Evolutionary conservation across 306 rosid species (phyloP), one percentile per base, ranked within the genome.

Genomic region (Abrus pulchellus): DNA sequence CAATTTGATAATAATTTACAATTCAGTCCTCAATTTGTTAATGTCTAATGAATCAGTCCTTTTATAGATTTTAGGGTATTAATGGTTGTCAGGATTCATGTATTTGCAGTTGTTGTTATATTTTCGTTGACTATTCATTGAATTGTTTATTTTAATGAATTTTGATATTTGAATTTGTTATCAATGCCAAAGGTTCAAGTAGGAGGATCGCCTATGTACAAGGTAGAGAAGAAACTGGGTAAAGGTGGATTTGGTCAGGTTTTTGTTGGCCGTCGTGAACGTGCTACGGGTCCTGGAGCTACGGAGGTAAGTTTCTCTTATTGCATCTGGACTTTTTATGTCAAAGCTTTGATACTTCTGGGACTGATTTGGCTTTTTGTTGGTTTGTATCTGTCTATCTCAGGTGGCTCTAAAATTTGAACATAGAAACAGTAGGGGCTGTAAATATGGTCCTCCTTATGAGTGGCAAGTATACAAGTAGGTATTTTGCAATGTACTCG

Each of bases 391-490:
- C 65, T 49, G 59, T 13, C 45, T 81, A 48, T 87, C 50, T 86
- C 90, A 96, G 99, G 99, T 96, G 68, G 99, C 99, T 74, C 78
- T 96, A 50, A 96, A 96, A 81, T 96, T 96, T 79, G 99, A 96
- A 85, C 98, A 96, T 64, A 92, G 97, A 85, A 96, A 92, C 81
- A 96, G 98, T 86, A 96, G 93, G 87, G 99, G 99, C 62, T 96
- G 99, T 84, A 96, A 83, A 83, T 93, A 93, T 81, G 98, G 99
- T 56, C 99, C 99, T 79, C 99, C 98, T 9, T 87, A 96, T 4
- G 99, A 96, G 91, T 96, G 99, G 99, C 98, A 93, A 93, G 99
- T 96, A 49, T 96, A 96, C 94, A 96, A 87, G 99, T 96, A 84
- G 13, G 98, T 83, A 8, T 13, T 52, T 6, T 40, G 67, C 48